phyloP scores from a whole-genome alignment of 2,329 filamentous ascomycete genomes.

The Aspergillus arachidicola region DNA sequence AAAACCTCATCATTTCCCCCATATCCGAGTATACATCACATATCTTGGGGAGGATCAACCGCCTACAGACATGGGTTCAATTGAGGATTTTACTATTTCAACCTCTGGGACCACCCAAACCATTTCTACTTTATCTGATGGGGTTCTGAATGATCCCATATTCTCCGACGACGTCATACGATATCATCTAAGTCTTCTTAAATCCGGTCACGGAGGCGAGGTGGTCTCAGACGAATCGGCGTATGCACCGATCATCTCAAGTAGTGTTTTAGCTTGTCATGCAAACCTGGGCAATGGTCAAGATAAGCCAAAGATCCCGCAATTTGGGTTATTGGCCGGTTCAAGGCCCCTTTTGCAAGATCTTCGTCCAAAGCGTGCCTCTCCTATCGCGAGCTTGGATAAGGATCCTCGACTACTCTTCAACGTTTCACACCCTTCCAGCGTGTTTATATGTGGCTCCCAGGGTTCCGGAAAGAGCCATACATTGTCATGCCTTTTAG shows the following conservation, averaged over 20 bases:
- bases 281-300: neutral
- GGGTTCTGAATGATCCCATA: neutral
- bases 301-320: neutral
- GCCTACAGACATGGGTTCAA: neutral
- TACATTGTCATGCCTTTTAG: constrained; percentile 45
- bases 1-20: neutral
- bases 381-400: neutral
- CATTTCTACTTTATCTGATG: neutral
- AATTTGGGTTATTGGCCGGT: neutral
- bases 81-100: neutral
- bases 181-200: neutral
- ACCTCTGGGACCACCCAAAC: neutral
- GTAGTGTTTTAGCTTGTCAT: neutral
- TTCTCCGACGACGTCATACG: neutral
- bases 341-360: neutral
- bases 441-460: constrained; percentile 59
- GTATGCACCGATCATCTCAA: neutral
- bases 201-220: neutral
- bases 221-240: neutral
- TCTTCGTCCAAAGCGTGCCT: no score
- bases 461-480: constrained; percentile 62
- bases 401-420: constrained; percentile 19
- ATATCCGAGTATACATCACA: neutral
- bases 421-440: constrained; percentile 20
- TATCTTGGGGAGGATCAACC: neutral